These are phyloP conservation scores for Trichoderma endophyticum DNA, from an alignment of 2,329 filamentous ascomycete genomes.

Conservation along the genomic window DNA sequence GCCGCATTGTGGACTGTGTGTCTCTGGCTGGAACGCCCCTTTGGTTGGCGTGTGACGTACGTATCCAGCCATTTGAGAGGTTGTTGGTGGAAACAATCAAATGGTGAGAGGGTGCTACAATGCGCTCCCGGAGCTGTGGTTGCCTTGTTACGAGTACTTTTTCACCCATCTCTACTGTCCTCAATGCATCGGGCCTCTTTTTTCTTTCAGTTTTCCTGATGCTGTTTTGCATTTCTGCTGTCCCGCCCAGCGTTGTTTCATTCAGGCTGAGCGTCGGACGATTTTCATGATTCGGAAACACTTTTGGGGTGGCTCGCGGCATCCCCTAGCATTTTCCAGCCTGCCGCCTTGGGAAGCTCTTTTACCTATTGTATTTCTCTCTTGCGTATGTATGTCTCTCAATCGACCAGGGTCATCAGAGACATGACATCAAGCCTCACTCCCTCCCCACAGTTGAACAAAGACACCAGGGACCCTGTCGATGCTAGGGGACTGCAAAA, in stretches of 20 bases:
- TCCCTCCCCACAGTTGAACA: slow-evolving; percentile 3
- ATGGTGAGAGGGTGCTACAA: background rate
- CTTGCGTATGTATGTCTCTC: background rate
- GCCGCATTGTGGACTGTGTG: background rate
- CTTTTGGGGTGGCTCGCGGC: background rate
- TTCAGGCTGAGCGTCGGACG: background rate
- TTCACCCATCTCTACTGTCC: too few relatives aligned
- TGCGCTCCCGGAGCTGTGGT: background rate
- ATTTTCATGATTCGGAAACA: background rate
- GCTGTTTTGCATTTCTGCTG: background rate
- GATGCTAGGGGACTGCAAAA: background rate
- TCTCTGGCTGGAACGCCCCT: background rate
- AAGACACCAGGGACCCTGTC: slow-evolving; percentile 1
- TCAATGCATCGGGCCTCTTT: background rate
- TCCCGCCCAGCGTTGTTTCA: background rate
- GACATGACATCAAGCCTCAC: slow-evolving; percentile 15
- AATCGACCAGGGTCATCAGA: slow-evolving; percentile 8
- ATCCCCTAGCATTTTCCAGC: background rate
- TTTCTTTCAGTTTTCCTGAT: too few relatives aligned
- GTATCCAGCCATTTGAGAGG: too few relatives aligned
- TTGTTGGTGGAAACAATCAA: background rate
- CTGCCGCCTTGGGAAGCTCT: slow-evolving; percentile 7
- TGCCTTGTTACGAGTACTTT: background rate
- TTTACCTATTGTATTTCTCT: background rate
- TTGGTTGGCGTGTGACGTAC: background rate